phyloP scores from a whole-genome alignment of 495 filamentous ascomycete genomes.

The Penicillium robsamsonii region DNA sequence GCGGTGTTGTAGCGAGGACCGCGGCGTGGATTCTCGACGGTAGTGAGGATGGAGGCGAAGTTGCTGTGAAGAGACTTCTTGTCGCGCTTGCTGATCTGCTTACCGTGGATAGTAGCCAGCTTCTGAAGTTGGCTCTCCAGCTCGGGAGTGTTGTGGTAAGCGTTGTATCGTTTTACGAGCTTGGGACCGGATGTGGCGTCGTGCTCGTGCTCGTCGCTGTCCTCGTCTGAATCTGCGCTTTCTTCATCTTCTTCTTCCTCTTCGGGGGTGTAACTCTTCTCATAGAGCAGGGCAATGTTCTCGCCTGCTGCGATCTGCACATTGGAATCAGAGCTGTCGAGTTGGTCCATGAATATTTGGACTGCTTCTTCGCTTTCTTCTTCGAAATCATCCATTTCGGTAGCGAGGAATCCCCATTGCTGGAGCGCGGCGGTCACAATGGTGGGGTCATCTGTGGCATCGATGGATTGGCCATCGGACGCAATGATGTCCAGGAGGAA shows the following conservation, averaged over 20 bases:
- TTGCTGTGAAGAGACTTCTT: slow-evolving; percentile 72
- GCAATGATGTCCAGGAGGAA: slow-evolving; percentile 83
- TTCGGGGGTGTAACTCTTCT: slow-evolving; percentile 67
- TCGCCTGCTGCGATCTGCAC: slow-evolving; percentile 87
- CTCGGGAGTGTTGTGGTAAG: slow-evolving; percentile 55
- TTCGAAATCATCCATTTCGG: slow-evolving; percentile 77
- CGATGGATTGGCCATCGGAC: slow-evolving; percentile 74
- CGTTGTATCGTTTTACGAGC: slow-evolving; percentile 60
- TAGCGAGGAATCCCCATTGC: slow-evolving; percentile 86
- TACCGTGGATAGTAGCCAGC: slow-evolving; percentile 60
- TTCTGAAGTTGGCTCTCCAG: slow-evolving; percentile 52
- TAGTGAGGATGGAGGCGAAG: slow-evolving; percentile 81
- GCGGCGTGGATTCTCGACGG: slow-evolving; percentile 72
- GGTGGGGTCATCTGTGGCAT: slow-evolving; percentile 67
- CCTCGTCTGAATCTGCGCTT: slow-evolving; percentile 45
- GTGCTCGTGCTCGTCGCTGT: slow-evolving; percentile 48
- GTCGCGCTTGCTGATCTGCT: slow-evolving; percentile 74
- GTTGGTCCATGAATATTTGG: slow-evolving; percentile 86
- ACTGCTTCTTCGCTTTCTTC: slow-evolving; percentile 70
- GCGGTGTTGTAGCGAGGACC: slow-evolving; percentile 72
- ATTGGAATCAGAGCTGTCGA: slow-evolving; percentile 68
- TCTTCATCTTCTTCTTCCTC: slow-evolving; percentile 63
- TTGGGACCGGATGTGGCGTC: slow-evolving; percentile 51
- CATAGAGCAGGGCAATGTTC: slow-evolving; percentile 86
- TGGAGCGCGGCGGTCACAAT: slow-evolving; percentile 84